Evolutionary conservation across 2,329 filamentous ascomycete species (phyloP).

Genomic region (Xylariaceae sp.): DNA sequence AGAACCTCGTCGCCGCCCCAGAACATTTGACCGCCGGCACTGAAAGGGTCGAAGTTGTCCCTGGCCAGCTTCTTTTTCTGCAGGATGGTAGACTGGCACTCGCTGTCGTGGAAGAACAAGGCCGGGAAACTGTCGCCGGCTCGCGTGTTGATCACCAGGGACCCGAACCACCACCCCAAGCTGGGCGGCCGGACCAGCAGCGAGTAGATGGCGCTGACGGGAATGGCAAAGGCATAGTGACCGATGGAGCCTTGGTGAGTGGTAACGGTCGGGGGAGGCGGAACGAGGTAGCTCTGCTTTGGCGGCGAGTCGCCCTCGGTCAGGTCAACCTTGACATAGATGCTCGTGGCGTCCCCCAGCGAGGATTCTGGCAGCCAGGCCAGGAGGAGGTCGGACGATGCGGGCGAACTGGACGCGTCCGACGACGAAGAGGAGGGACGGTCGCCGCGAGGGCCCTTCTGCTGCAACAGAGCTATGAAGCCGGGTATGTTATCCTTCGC

Average conservation of each 20-base stretch:
- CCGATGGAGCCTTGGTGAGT: constrained; percentile 64
- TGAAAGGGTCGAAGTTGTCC: constrained; percentile 87
- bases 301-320: constrained; percentile 74
- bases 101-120: constrained; percentile 94
- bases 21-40: constrained; percentile 77
- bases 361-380: constrained; percentile 90
- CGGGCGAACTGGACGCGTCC: constrained; percentile 31
- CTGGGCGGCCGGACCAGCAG: constrained; percentile 85
- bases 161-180: constrained; percentile 97
- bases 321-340: constrained; percentile 93
- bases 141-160: constrained; percentile 83
- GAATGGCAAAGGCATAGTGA: constrained; percentile 85
- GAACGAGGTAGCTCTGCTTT: constrained; percentile 81
- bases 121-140: constrained; percentile 91
- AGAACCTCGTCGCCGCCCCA: constrained; percentile 97
- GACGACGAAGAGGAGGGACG: constrained; percentile 38
- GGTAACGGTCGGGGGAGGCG: constrained; percentile 80
- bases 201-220: constrained; percentile 83
- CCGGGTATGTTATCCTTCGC: constrained; percentile 93
- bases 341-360: constrained; percentile 75
- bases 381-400: constrained; percentile 69
- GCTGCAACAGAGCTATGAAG: constrained; percentile 87
- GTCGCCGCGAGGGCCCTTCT: constrained; percentile 52
- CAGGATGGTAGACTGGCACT: constrained; percentile 90
- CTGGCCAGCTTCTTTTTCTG: constrained; percentile 81